Evolutionary conservation across 768 basidiomycete genomes (phyloP).

Genomic region (Hygrophorus russula): DNA sequence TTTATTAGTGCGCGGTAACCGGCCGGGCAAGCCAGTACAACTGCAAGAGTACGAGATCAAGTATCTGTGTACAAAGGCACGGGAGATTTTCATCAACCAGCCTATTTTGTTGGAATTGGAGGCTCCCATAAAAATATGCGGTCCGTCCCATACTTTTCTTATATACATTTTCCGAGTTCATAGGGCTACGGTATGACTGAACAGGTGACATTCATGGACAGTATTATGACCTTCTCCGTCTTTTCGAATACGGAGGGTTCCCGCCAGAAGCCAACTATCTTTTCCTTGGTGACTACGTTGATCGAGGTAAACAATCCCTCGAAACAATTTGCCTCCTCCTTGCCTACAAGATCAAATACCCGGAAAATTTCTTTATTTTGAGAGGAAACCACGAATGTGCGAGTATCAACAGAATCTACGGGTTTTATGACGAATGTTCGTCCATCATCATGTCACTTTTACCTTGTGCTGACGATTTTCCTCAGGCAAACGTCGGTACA

Average conservation of each 20-base stretch:
- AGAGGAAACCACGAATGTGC: conserved; percentile 99
- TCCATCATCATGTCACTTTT: conserved; percentile 12
- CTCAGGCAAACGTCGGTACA: conserved; percentile 97
- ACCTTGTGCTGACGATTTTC: conserved; percentile 5
- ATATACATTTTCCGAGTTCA: conserved; percentile 4
- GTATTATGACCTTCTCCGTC: conserved; percentile 95
- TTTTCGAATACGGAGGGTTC: conserved; percentile 99
- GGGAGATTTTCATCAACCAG: conserved; percentile 99
- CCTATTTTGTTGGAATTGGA: conserved; percentile 96
- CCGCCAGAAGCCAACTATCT: conserved; percentile 99
- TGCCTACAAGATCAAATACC: conserved; percentile 99
- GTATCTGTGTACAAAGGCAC: conserved; percentile 95
- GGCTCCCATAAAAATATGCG: conserved; percentile 99
- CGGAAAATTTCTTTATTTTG: conserved; percentile 99
- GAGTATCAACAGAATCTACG: conserved; percentile 99
- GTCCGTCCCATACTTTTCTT: conserved; percentile 36
- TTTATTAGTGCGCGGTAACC: conserved; percentile 83
- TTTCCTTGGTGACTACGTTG: conserved; percentile 98
- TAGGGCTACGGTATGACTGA: conserved; percentile 5
- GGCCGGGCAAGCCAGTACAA: conserved; percentile 97
- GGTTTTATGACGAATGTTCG: conserved; percentile 99
- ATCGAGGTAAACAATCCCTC: conserved; percentile 96
- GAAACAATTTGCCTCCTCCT: conserved; percentile 99
- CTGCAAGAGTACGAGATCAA: conserved; percentile 99
- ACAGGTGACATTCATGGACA: conserved; percentile 98